Conservation (phyloP, 345 rosid species). For the Brassica napus region Da-Ae NC_063435.1:24437501-24438000, state of each 20-base stretch:
- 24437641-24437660: too few relatives aligned
- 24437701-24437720: too few relatives aligned
- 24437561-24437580: too few relatives aligned
- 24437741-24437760: too few relatives aligned
- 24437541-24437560: neutral
- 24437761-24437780: neutral
- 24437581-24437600: too few relatives aligned
- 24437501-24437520: neutral
- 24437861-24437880: neutral
- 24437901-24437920: constrained; percentile 6
- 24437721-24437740: too few relatives aligned
- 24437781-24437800: neutral
- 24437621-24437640: too few relatives aligned
- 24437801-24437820: neutral
- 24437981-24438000: constrained; percentile 12
- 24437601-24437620: too few relatives aligned
- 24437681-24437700: too few relatives aligned
- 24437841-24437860: neutral
- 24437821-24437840: neutral
- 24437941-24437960: neutral
- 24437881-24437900: neutral
- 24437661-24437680: too few relatives aligned
- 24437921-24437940: neutral
- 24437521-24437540: neutral
- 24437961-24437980: neutral